phyloP scores from a whole-genome alignment of 2,329 filamentous ascomycete genomes.

The Fusarium mundagurra region DNA sequence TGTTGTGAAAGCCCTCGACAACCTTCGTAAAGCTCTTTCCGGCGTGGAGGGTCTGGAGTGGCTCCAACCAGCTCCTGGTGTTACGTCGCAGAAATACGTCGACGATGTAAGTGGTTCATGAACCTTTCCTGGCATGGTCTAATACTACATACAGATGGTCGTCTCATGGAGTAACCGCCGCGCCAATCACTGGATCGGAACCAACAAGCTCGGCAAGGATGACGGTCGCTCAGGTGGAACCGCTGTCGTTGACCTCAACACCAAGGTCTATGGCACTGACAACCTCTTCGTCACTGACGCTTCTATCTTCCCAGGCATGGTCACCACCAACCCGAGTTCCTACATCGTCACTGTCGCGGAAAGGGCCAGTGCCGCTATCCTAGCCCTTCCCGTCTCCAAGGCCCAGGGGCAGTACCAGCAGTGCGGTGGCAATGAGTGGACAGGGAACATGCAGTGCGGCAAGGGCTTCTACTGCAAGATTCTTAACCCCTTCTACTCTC shows the following conservation, averaged over 20 bases:
- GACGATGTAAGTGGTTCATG: background rate
- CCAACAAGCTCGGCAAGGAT: slow-evolving; percentile 13
- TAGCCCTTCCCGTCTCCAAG: slow-evolving; percentile 4
- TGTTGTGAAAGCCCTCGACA: slow-evolving; percentile 9
- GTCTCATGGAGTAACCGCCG: slow-evolving; percentile 17
- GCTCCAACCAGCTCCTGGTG: slow-evolving; percentile 5
- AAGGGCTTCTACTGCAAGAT: slow-evolving; percentile 11
- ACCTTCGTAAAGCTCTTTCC: slow-evolving; percentile 10
- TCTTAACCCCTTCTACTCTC: background rate
- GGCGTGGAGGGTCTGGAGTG: background rate
- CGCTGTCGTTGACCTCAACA: slow-evolving; percentile 15
- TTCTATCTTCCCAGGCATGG: slow-evolving; percentile 12
- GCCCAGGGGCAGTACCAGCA: slow-evolving; percentile 3
- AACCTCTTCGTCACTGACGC: slow-evolving; percentile 8
- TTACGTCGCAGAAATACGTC: slow-evolving; percentile 8
- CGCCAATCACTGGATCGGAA: slow-evolving; percentile 17
- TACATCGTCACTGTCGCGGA: slow-evolving; percentile 1
- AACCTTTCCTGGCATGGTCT: background rate
- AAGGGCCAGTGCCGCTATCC: slow-evolving; percentile 3
- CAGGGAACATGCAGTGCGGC: slow-evolving; percentile 1
- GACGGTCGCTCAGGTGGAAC: slow-evolving; percentile 3
- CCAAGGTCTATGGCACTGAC: slow-evolving; percentile 13
- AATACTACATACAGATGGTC: background rate
- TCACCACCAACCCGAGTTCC: background rate
- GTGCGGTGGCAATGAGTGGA: slow-evolving; percentile 7